Conservation (phyloP, 768 basidiomycete species). For the Auricularia heimuer region DNA sequence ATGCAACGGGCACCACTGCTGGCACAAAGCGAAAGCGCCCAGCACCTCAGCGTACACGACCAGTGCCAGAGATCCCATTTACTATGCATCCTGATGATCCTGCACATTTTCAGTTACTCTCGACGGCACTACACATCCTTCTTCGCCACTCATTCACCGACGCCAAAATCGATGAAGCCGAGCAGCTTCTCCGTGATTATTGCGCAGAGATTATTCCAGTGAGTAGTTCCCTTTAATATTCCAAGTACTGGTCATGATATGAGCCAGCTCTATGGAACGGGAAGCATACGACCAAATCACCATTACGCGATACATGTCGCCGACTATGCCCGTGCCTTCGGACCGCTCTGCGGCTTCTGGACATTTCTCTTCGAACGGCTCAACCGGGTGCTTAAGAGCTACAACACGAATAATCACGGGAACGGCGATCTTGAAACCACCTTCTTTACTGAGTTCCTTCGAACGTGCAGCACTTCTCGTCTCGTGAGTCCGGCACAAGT, state of each 20-base stretch:
- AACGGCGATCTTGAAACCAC: background rate
- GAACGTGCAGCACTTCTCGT: background rate
- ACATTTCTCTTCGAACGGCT: constrained; percentile 3
- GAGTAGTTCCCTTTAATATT: background rate
- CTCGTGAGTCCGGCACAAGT: background rate
- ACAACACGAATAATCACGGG: constrained; percentile 2
- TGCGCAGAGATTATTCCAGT: constrained; percentile 13
- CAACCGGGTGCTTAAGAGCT: background rate
- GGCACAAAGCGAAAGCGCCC: no score
- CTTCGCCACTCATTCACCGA: constrained; percentile 7
- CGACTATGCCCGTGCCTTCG: background rate
- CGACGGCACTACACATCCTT: constrained; percentile 11
- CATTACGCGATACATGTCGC: background rate
- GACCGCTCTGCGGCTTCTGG: constrained; percentile 4
- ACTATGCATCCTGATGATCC: constrained; percentile 11
- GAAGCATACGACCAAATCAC: background rate
- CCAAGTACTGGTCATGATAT: no score
- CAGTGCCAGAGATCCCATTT: background rate
- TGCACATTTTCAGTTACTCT: constrained; percentile 15
- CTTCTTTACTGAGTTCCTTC: background rate
- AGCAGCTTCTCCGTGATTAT: constrained; percentile 17
- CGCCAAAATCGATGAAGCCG: constrained; percentile 8
- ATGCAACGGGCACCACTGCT: background rate
- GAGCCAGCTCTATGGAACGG: background rate
- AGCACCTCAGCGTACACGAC: background rate